These are phyloP conservation scores for Theobroma cacao DNA, from an alignment of 345 rosid genomes.

Conservation along the genomic window DNA sequence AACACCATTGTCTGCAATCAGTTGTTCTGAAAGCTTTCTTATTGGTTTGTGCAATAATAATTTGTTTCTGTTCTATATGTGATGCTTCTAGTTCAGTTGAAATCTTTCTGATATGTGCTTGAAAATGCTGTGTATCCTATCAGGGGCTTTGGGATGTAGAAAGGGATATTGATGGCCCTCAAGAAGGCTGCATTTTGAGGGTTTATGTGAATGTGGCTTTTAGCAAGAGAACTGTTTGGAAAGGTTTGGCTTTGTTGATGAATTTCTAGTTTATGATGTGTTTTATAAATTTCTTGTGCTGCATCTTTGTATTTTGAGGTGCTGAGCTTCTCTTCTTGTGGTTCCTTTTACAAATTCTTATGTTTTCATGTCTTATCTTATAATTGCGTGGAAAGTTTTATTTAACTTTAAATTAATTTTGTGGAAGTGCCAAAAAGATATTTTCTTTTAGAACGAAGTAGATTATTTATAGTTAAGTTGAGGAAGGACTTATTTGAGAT, in stretches of 20 bases:
- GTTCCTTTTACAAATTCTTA: not conserved
- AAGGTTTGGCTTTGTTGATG: conserved; percentile 47
- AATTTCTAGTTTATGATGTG: not conserved
- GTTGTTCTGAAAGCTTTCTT: not conserved
- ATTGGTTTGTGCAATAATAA: not conserved
- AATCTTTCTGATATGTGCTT: not conserved
- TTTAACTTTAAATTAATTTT: not conserved
- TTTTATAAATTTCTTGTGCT: not conserved
- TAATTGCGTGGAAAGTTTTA: not conserved
- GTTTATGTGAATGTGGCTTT: conserved; percentile 79
- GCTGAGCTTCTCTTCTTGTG: not conserved
- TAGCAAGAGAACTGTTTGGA: conserved; percentile 84
- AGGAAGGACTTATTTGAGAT: not conserved
- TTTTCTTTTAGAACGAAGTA: not conserved
- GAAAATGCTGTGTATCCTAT: not conserved
- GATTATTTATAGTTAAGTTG: not conserved
- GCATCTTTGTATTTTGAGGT: not conserved
- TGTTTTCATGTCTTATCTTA: not conserved
- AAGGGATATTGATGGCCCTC: conserved; percentile 46
- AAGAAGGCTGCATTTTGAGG: conserved; percentile 62
- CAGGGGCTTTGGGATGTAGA: conserved; percentile 86
- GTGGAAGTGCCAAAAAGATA: not conserved
- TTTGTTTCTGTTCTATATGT: not conserved
- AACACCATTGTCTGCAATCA: not conserved
- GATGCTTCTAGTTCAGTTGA: not conserved